Evolutionary conservation across 495 filamentous ascomycete genomes (phyloP).

Genomic region (Hypoxylon perforatum): DNA sequence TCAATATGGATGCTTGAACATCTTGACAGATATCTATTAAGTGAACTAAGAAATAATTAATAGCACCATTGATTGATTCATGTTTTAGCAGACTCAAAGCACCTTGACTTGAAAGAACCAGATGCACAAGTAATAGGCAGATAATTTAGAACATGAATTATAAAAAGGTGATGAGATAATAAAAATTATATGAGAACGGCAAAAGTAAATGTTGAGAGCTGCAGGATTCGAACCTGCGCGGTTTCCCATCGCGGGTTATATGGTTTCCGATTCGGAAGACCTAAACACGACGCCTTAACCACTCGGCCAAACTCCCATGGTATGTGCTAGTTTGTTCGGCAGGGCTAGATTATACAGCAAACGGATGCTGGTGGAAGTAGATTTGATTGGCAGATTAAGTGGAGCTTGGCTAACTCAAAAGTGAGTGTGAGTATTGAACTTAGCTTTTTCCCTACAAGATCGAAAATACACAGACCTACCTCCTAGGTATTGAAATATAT

Average conservation of each 20-base stretch:
- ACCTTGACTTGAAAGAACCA: no score
- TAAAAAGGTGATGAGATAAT: conserved; percentile 6
- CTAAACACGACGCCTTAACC: conserved; percentile 66
- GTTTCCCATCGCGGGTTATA: conserved; percentile 48
- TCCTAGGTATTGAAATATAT: no score
- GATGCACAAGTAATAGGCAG: background rate
- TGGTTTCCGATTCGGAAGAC: conserved; percentile 40
- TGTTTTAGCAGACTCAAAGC: no score
- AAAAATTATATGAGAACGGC: conserved; percentile 1
- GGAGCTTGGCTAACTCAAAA: no score
- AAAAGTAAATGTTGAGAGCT: conserved; percentile 45
- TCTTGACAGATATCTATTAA: conserved; percentile 9
- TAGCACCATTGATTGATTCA: background rate
- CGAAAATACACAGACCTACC: no score
- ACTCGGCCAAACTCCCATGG: conserved; percentile 58
- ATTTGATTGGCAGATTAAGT: no score
- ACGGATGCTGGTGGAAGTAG: no score
- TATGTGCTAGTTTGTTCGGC: no score
- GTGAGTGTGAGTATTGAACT: no score
- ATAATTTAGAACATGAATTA: background rate
- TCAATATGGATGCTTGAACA: conserved; percentile 1
- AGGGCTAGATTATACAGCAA: no score
- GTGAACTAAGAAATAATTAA: conserved; percentile 11
- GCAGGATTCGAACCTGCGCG: conserved; percentile 59
- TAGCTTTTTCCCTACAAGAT: no score